Evolutionary conservation across 208 protist species (phyloP), one percentile per base, ranked within the genome.

Genomic region (Naegleria lovaniensis): DNA sequence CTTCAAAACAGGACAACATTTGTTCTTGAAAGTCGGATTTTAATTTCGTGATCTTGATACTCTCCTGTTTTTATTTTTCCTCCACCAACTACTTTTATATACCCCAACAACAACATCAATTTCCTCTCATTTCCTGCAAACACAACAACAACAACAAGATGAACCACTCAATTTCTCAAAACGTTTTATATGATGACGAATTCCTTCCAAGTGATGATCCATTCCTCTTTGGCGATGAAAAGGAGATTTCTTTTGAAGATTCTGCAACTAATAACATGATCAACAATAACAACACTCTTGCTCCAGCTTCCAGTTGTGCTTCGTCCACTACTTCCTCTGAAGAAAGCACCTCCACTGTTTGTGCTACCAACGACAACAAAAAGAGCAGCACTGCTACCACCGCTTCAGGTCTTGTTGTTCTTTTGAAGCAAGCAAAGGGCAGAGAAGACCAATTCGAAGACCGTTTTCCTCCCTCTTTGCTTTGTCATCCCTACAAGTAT

Each of bases 401-500:
- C 7, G 43, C 43, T 48, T 48, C 43, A 1, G 43, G 43, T 67
- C 55, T 87, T 40, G 29, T 33, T 11, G 83, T 51, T 41, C 15
- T 51, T 33, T 51, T 87, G 38, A 87, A 87, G 38, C 83, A 22
- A 51, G 83, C 83, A 22, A 87, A 87, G 29, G 36, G 40, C n/a
- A 87, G 40, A 51, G 83, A 87, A 36, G 83, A 87, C 15, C 83
- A 87, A 87, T 87, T 40, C 29, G 40, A 40, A 87, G 7, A 13
- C 9, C 16, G 29, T 29, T 87, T 87, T 38, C 83, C 83, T 11
- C 22, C 19, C 29, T 87, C 83, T 7, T n/a, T 87, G 11, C 38
- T 87, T 0, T 87, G 83, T n/a, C 36, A 51, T 51, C 83, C 83
- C 7, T 87, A 87, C 83, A 87, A 87, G 41, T 87, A 87, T 87